These are phyloP conservation scores for Rhizomucor miehei DNA, from an alignment of 371 early-diverging fungal genomes.

Conservation along the genomic window DNA sequence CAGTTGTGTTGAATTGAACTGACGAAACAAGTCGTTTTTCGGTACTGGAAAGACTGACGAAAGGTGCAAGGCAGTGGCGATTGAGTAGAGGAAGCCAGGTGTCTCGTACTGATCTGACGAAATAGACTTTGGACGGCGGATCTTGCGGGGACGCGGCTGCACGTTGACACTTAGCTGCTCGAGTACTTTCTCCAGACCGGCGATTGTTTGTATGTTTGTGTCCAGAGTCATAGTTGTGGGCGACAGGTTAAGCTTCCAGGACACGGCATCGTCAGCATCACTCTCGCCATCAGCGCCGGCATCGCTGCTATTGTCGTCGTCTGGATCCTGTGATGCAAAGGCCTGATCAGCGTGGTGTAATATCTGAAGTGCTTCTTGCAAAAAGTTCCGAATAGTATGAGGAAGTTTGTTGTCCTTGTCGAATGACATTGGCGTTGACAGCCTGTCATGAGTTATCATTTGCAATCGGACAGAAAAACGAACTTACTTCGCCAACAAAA, in stretches of 20 bases:
- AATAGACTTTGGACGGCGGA: slow-evolving; percentile 7
- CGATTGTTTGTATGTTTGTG: slow-evolving; percentile 43
- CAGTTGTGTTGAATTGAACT: slow-evolving; percentile 36
- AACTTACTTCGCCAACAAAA: too few species aligned
- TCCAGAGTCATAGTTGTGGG: slow-evolving; percentile 45
- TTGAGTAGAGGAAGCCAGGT: slow-evolving; percentile 17
- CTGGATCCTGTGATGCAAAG: slow-evolving; percentile 4
- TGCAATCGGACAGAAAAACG: too few species aligned
- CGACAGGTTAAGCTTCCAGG: slow-evolving; percentile 42
- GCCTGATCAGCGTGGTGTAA: slow-evolving; percentile 13
- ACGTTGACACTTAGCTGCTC: slow-evolving; percentile 42
- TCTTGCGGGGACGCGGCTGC: slow-evolving; percentile 25
- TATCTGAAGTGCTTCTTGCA: slow-evolving; percentile 20
- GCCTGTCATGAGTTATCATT: too few species aligned
- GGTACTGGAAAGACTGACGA: slow-evolving; percentile 11
- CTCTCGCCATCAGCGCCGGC: slow-evolving; percentile 11
- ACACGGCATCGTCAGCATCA: slow-evolving; percentile 24
- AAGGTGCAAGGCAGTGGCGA: slow-evolving; percentile 22
- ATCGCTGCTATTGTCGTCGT: slow-evolving; percentile 5
- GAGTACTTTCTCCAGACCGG: slow-evolving; percentile 42
- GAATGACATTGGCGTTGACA: too few species aligned
- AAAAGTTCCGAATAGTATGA: slow-evolving; percentile 11
- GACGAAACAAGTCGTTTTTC: slow-evolving; percentile 17
- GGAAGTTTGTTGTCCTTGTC: background rate
- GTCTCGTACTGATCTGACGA: slow-evolving; percentile 13